These are phyloP conservation scores for Adansonia grandidieri DNA, from an alignment of 441 rosid species.

Conservation along the genomic window DNA sequence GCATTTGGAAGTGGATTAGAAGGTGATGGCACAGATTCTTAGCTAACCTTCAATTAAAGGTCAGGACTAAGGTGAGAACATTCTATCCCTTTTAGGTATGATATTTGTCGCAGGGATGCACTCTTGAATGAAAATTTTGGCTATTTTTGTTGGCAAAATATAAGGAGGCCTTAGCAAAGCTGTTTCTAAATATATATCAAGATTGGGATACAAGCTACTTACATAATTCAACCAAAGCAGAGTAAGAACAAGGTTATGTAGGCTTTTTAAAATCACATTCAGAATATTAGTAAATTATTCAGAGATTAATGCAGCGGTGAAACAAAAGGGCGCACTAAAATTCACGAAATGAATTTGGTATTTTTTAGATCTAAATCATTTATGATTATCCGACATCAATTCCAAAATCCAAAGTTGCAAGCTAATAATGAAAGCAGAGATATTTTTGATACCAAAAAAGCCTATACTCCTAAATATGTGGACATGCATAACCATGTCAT, in stretches of 20 bases:
- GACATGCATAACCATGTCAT: neutral
- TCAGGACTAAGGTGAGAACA: neutral
- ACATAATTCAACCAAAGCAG: neutral
- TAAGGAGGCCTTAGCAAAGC: neutral
- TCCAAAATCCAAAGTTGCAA: slow-evolving; percentile 1
- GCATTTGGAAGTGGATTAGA: neutral
- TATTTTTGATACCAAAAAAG: neutral
- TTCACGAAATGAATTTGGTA: neutral
- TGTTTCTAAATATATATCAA: neutral
- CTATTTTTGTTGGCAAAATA: neutral
- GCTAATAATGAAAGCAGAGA: neutral
- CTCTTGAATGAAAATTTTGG: neutral
- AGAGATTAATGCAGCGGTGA: neutral
- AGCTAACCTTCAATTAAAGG: neutral
- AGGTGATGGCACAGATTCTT: neutral
- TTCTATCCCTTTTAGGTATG: neutral
- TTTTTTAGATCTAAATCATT: neutral
- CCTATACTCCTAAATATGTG: too few species aligned
- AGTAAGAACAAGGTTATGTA: neutral
- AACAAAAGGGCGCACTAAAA: neutral
- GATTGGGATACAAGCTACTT: neutral
- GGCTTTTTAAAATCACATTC: neutral
- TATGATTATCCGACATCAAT: neutral
- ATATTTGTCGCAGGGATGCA: neutral
- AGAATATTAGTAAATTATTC: neutral